A percentile compares a stretch with the other conserved stretches of the same genome.
phyloP scores from a whole-genome alignment of 106 monocot species.

The Dendrobium chrysotoxum region DNA sequence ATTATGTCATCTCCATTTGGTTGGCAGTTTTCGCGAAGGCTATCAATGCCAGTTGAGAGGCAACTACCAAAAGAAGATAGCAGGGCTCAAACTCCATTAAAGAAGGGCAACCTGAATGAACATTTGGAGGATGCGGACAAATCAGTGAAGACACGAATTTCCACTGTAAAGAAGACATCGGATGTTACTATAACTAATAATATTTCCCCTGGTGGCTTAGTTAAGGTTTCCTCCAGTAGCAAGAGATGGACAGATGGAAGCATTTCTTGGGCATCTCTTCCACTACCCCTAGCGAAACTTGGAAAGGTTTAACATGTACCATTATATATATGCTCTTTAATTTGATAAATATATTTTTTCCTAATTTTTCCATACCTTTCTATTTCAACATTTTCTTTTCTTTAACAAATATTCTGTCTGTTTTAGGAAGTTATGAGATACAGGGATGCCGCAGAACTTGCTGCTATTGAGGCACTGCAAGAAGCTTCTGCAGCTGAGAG shows the following conservation, averaged over 20 bases:
- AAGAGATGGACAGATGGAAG: constrained; percentile 55
- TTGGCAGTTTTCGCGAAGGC: constrained; percentile 48
- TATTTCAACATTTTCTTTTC: neutral
- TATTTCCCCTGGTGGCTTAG: constrained; percentile 27
- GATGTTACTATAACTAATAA: constrained; percentile 24
- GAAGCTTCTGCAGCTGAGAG: constrained; percentile 65
- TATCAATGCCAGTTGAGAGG: constrained; percentile 26
- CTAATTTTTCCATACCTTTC: neutral
- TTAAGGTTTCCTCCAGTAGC: constrained; percentile 34
- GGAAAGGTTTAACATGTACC: constrained; percentile 56
- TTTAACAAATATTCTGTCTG: neutral
- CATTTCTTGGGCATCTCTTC: constrained; percentile 59
- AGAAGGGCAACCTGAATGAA: constrained; percentile 21
- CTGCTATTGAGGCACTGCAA: constrained; percentile 54
- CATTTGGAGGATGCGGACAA: constrained; percentile 29
- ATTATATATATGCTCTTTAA: neutral
- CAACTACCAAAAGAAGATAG: constrained; percentile 29
- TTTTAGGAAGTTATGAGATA: constrained; percentile 39
- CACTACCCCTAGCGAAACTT: constrained; percentile 49
- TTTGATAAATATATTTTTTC: neutral
- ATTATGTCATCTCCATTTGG: constrained; percentile 9
- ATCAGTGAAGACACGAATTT: constrained; percentile 17
- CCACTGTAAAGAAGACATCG: constrained; percentile 33
- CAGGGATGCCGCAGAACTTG: constrained; percentile 48
- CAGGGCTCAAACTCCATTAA: constrained; percentile 26